Base-by-base conservation (phyloP, 768 basidiomycete genomes). In the Pisolithus marmoratus region DNA sequence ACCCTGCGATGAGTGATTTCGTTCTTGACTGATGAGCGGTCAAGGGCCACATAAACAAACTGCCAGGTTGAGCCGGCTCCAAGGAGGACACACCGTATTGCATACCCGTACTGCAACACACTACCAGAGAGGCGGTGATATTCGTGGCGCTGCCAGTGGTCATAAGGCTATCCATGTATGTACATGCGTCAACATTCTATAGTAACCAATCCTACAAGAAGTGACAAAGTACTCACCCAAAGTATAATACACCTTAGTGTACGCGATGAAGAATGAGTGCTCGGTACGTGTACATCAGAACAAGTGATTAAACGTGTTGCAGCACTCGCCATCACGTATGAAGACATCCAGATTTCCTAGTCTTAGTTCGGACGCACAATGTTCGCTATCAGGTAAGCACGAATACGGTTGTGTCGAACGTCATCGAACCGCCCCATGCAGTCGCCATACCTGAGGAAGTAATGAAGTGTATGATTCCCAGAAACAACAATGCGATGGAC, bases 351-450 rank as follows among this genome's bases (percentile, higher is more conserved):
- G n/a, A n/a, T n/a, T n/a, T n/a, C n/a, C n/a, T n/a, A n/a, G n/a
- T n/a, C n/a, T n/a, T n/a, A n/a, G n/a, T n/a, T n/a, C n/a, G n/a
- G n/a, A n/a, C n/a, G n/a, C n/a, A n/a, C n/a, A n/a, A n/a, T n/a
- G n/a, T n/a, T n/a, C n/a, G n/a, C n/a, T n/a, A n/a, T n/a, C n/a
- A n/a, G n/a, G n/a, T n/a, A n/a, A 60, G 43, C 4, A 38, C 5
- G 49, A 60, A 60, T 4, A 60, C 56, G 45, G 53, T 46, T 15
- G 52, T 42, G 31, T 60, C 59, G 27, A 58, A 60, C n/a, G 49
- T 46, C n/a, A 58, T 50, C 53, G 56, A 43, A 29, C 49, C 37
- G 27, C 49, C 20, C 49, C 49, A 50, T 12, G 49, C 23, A 22
- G 27, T 41, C 7, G 45, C 51, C 41, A 22, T 27, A 8, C 8